Evolutionary conservation across 352 stramenopile species (phyloP).

Genomic region (Globisporangium nodosum): DNA sequence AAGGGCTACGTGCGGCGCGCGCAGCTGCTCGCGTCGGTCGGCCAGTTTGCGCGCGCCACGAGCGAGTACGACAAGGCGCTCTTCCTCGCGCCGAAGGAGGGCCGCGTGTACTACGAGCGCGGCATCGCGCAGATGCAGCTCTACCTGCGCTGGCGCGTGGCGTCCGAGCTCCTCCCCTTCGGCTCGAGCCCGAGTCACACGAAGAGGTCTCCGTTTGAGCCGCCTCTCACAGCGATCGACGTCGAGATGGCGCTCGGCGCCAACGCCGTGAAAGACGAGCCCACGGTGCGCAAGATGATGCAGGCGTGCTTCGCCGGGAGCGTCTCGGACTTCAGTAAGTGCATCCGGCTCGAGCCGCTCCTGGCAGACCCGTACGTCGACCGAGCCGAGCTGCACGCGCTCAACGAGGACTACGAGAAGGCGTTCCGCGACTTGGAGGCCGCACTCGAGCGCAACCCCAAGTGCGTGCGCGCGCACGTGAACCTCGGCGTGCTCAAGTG

Average conservation of each 20-base stretch:
- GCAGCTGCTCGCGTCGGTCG: conserved; percentile 51
- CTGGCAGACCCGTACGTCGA: conserved; percentile 60
- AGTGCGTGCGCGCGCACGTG: conserved; percentile 44
- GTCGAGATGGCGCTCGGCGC: conserved; percentile 37
- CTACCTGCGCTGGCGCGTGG: conserved; percentile 53
- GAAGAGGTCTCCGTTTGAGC: conserved; percentile 36
- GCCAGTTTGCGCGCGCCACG: conserved; percentile 39
- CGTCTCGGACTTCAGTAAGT: conserved; percentile 55
- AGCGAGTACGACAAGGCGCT: conserved; percentile 64
- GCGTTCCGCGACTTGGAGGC: conserved; percentile 58
- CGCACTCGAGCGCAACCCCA: conserved; percentile 44
- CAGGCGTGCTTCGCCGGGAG: conserved; percentile 42
- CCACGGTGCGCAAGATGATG: conserved; percentile 40
- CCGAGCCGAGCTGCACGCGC: conserved; percentile 54
- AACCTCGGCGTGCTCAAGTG: conserved; percentile 75
- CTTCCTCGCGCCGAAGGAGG: conserved; percentile 49
- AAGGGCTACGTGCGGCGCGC: conserved; percentile 61
- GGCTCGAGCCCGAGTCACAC: background rate
- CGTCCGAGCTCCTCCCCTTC: conserved; percentile 41
- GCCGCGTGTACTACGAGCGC: conserved; percentile 63
- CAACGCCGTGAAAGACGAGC: conserved; percentile 46
- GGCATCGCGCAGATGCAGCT: conserved; percentile 69
- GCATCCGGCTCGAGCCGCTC: conserved; percentile 50
- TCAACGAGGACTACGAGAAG: conserved; percentile 53
- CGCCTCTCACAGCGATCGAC: conserved; percentile 28